These are phyloP conservation scores for Boletales sp. DNA, from an alignment of 768 basidiomycete species.

Conservation along the genomic window DNA sequence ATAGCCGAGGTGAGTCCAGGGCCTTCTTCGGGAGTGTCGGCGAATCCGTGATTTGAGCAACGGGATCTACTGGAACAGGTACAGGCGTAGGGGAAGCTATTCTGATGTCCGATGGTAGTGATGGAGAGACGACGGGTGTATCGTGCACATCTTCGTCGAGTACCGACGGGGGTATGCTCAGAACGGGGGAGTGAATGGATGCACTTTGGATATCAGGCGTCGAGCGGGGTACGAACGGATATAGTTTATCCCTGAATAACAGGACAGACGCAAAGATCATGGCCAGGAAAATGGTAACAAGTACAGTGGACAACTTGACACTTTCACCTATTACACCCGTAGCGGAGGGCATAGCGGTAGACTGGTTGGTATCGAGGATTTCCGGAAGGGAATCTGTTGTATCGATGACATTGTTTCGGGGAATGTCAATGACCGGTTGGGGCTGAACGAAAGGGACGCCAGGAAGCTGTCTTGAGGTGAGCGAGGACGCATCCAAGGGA, in stretches of 20 bases:
- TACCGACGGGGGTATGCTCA: neutral
- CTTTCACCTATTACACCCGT: slow-evolving; percentile 11
- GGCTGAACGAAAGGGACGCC: slow-evolving; percentile 43
- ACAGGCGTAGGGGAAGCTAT: neutral
- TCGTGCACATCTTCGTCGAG: slow-evolving; percentile 3
- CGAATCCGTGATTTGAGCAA: slow-evolving; percentile 5
- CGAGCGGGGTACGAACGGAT: slow-evolving; percentile 3
- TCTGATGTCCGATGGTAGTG: neutral
- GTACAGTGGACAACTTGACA: slow-evolving; percentile 10
- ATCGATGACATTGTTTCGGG: slow-evolving; percentile 8
- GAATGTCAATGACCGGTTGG: slow-evolving; percentile 23
- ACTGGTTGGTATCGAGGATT: slow-evolving; percentile 17
- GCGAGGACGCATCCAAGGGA: slow-evolving; percentile 43
- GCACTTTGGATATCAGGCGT: neutral
- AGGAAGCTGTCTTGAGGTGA: slow-evolving; percentile 58
- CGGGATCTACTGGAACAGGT: neutral
- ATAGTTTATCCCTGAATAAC: slow-evolving; percentile 24
- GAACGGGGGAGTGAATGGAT: neutral
- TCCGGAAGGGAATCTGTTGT: slow-evolving; percentile 13
- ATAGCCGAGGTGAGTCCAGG: slow-evolving; percentile 7
- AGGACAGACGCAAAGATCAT: slow-evolving; percentile 21
- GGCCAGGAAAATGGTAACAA: slow-evolving; percentile 24
- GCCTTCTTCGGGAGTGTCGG: neutral
- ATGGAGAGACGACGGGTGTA: neutral
- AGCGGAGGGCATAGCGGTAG: slow-evolving; percentile 11